Evolutionary conservation across 805 yeast species (phyloP).

Genomic region (Candida glaebosa): DNA sequence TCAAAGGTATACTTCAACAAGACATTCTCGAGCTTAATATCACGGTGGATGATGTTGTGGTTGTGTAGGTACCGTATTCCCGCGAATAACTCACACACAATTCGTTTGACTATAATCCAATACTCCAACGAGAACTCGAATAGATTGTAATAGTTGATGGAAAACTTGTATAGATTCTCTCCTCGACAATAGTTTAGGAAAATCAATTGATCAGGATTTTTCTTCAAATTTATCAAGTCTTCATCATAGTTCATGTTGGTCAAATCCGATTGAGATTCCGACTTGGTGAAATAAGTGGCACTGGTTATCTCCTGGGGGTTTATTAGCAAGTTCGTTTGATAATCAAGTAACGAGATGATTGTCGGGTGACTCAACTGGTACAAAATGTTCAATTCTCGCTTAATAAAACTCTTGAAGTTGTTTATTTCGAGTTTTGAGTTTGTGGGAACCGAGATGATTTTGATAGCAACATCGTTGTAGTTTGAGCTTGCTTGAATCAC

Average conservation of each 20-base stretch:
- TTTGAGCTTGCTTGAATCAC: conserved; percentile 47
- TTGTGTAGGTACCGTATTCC: conserved; percentile 74
- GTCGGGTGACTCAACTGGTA: conserved; percentile 60
- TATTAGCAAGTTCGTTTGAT: conserved; percentile 30
- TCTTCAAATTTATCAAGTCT: conserved; percentile 12
- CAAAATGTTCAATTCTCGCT: conserved; percentile 70
- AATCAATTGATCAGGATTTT: conserved; percentile 39
- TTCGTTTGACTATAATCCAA: conserved; percentile 50
- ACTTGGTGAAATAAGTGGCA: conserved; percentile 3
- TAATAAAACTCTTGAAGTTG: conserved; percentile 35
- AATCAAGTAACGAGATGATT: conserved; percentile 59
- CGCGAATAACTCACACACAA: conserved; percentile 65
- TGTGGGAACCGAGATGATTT: conserved; percentile 48
- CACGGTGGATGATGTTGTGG: conserved; percentile 77
- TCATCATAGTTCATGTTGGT: conserved; percentile 4
- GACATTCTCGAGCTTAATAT: conserved; percentile 84
- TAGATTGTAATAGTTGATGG: conserved; percentile 26
- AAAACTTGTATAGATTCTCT: conserved; percentile 76
- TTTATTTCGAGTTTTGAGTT: conserved; percentile 19
- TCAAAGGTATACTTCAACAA: conserved; percentile 39
- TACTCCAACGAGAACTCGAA: conserved; percentile 34
- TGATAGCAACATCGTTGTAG: conserved; percentile 57
- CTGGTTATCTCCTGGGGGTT: conserved; percentile 19
- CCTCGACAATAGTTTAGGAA: conserved; percentile 78
- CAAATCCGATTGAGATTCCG: conserved; percentile 16